A percentile compares a stretch with the other conserved stretches of the same genome.
phyloP scores from a whole-genome alignment of 371 early-diverging fungal genomes.

The Chytridiales sp. region DNA sequence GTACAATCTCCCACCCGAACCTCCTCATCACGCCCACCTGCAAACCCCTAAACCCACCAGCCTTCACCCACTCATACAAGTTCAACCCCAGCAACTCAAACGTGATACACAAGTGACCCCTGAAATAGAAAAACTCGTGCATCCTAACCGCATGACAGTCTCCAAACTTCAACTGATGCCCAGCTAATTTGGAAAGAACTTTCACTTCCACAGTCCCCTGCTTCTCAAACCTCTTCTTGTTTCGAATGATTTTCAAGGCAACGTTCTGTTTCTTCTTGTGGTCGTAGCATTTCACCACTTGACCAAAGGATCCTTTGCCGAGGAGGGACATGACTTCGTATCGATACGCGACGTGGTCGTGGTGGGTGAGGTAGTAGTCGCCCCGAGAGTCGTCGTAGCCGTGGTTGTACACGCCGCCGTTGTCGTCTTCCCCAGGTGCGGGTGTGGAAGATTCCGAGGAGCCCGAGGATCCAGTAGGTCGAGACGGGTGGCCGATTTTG shows the following conservation, averaged over 20 bases:
- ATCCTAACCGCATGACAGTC: constrained; percentile 82
- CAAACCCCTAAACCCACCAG: constrained; percentile 89
- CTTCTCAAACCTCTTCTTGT: constrained; percentile 92
- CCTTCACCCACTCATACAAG: constrained; percentile 96
- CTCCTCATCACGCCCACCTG: constrained; percentile 76
- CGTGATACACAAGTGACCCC: constrained; percentile 93
- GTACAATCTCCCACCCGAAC: constrained; percentile 85
- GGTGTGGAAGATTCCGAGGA: constrained; percentile 16
- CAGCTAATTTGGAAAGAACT: constrained; percentile 55
- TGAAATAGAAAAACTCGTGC: constrained; percentile 89
- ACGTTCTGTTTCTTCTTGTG: constrained; percentile 84
- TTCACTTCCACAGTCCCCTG: constrained; percentile 95
- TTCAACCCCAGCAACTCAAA: constrained; percentile 94
- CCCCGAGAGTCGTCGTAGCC: constrained; percentile 94
- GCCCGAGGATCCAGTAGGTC: constrained; percentile 40
- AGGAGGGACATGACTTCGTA: constrained; percentile 87
- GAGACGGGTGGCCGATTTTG: constrained; percentile 42
- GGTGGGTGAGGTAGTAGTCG: constrained; percentile 79
- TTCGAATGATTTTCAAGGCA: constrained; percentile 95
- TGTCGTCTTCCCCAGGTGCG: constrained; percentile 46
- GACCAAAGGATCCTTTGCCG: constrained; percentile 98
- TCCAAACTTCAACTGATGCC: constrained; percentile 54
- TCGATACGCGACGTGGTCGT: constrained; percentile 89
- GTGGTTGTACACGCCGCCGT: constrained; percentile 41
- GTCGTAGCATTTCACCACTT: constrained; percentile 90